Evolutionary conservation across 805 yeast species (phyloP).

Genomic region (Saccharomycopsis vini): DNA sequence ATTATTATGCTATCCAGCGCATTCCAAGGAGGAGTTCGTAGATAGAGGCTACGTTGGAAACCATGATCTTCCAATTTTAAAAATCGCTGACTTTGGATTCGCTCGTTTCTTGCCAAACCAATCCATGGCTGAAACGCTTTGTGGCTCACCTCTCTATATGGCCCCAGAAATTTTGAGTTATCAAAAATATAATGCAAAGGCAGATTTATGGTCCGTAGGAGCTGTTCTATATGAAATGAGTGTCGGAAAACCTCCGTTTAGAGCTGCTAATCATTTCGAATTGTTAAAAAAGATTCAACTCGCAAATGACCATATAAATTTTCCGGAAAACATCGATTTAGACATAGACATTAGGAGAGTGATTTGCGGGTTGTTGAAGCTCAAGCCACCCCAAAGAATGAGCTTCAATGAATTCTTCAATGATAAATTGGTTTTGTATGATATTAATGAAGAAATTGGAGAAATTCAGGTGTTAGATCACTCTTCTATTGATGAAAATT

Average conservation of each 20-base stretch:
- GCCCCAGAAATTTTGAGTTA: slow-evolving; percentile 94
- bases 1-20: slow-evolving; percentile 73
- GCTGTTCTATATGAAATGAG: slow-evolving; percentile 94
- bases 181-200: slow-evolving; percentile 94
- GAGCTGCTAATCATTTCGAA: slow-evolving; percentile 89
- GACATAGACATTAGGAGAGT: slow-evolving; percentile 58
- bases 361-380: slow-evolving; percentile 67
- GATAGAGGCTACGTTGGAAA: slow-evolving; percentile 57
- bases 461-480: slow-evolving; percentile 48
- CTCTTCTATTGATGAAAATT: slow-evolving; percentile 64
- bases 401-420: slow-evolving; percentile 82
- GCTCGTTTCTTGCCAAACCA: slow-evolving; percentile 91
- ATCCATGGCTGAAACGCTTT: slow-evolving; percentile 90
- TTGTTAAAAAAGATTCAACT: slow-evolving; percentile 77
- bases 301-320: slow-evolving; percentile 66
- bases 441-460: slow-evolving; percentile 31
- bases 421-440: slow-evolving; percentile 54
- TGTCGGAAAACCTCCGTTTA: slow-evolving; percentile 93
- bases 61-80: slow-evolving; percentile 83
- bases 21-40: slow-evolving; percentile 51
- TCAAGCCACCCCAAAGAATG: slow-evolving; percentile 81
- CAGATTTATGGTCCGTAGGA: slow-evolving; percentile 97
- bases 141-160: slow-evolving; percentile 98
- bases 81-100: slow-evolving; percentile 96
- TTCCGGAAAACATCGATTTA: slow-evolving; percentile 61